Percentiles rank a stretch among this genome's conserved stretches.
Evolutionary conservation across 2,329 filamentous ascomycete species (phyloP).

Genomic region (Fusarium praegraminearum): DNA sequence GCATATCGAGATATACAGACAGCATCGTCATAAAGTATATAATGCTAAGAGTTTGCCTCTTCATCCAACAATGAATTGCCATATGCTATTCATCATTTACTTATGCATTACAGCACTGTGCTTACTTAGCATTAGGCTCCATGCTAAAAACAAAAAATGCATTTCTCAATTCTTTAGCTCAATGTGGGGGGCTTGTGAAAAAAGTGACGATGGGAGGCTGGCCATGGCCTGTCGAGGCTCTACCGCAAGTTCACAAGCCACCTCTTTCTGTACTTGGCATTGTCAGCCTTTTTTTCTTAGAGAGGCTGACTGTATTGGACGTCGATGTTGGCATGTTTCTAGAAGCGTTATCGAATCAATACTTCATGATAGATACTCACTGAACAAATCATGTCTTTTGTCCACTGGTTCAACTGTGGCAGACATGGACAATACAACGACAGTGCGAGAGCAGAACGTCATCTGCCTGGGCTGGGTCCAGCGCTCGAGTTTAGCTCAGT

Average conservation of each 20-base stretch:
- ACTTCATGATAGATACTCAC: conserved; percentile 10
- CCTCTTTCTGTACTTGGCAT: conserved; percentile 17
- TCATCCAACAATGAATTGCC: conserved; percentile 4
- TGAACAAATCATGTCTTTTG: conserved; percentile 21
- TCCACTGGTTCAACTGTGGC: conserved; percentile 18
- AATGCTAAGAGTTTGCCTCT: not conserved
- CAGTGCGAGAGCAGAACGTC: conserved; percentile 39
- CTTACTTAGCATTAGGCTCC: conserved; percentile 28
- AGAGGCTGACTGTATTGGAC: conserved; percentile 21
- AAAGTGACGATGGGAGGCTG: conserved; percentile 12
- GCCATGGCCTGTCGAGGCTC: conserved; percentile 4
- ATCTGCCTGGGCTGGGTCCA: conserved; percentile 10
- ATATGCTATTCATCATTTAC: not conserved
- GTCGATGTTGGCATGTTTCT: not conserved
- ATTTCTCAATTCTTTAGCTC: conserved; percentile 34
- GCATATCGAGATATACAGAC: conserved; percentile 4
- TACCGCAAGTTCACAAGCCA: conserved; percentile 23
- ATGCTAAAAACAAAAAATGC: conserved; percentile 18
- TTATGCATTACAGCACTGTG: conserved; percentile 16
- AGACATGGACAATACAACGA: conserved; percentile 17
- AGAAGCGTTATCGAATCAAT: conserved; percentile 20
- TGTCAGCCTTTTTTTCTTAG: conserved; percentile 12
- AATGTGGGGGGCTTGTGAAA: conserved; percentile 31
- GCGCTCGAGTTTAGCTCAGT: conserved; percentile 15
- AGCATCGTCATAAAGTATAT: conserved; percentile 7